A percentile compares a stretch with the other conserved stretches of the same genome.
Evolutionary conservation across 2,329 filamentous ascomycete species (phyloP).

Genomic region (Microsporum canis): DNA sequence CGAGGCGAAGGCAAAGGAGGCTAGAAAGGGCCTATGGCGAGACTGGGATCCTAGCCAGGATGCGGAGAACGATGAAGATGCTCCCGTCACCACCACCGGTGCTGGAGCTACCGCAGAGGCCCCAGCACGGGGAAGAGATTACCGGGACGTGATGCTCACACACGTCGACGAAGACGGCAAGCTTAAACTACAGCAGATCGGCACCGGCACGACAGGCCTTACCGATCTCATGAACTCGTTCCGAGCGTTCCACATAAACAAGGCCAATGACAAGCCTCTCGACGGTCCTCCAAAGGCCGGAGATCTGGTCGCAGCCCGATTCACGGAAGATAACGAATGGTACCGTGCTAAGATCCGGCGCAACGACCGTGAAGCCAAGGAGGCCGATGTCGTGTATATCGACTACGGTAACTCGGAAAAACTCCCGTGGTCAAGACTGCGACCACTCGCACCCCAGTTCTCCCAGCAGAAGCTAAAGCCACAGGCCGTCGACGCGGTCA

Average conservation of each 20-base stretch:
- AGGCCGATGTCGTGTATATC: slow-evolving; percentile 83
- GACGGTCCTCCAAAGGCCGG: slow-evolving; percentile 73
- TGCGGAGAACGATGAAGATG: slow-evolving; percentile 47
- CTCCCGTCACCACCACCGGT: slow-evolving; percentile 34
- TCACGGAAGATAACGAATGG: slow-evolving; percentile 82
- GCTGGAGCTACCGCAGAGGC: slow-evolving; percentile 44
- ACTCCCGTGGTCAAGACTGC: slow-evolving; percentile 71
- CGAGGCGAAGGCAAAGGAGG: slow-evolving; percentile 81
- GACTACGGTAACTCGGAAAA: slow-evolving; percentile 95
- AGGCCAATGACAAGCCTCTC: slow-evolving; percentile 64
- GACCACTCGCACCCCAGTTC: slow-evolving; percentile 72
- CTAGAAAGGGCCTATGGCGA: slow-evolving; percentile 77
- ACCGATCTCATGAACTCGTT: slow-evolving; percentile 85
- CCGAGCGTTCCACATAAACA: slow-evolving; percentile 77
- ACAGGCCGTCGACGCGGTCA: slow-evolving; percentile 74
- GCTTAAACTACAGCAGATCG: slow-evolving; percentile 85
- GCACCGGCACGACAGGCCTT: slow-evolving; percentile 71
- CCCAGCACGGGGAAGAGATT: slow-evolving; percentile 63
- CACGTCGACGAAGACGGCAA: slow-evolving; percentile 72
- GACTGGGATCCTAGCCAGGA: slow-evolving; percentile 90
- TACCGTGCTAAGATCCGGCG: slow-evolving; percentile 84
- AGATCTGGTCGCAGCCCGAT: slow-evolving; percentile 82
- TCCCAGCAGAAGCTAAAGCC: slow-evolving; percentile 67
- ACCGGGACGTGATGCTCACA: slow-evolving; percentile 86
- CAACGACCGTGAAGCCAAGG: slow-evolving; percentile 82